Evolutionary conservation across 176 grass and related monocot species (phyloP), one percentile per base, ranked within the genome.

Genomic region (Cenchrus purpureus): DNA sequence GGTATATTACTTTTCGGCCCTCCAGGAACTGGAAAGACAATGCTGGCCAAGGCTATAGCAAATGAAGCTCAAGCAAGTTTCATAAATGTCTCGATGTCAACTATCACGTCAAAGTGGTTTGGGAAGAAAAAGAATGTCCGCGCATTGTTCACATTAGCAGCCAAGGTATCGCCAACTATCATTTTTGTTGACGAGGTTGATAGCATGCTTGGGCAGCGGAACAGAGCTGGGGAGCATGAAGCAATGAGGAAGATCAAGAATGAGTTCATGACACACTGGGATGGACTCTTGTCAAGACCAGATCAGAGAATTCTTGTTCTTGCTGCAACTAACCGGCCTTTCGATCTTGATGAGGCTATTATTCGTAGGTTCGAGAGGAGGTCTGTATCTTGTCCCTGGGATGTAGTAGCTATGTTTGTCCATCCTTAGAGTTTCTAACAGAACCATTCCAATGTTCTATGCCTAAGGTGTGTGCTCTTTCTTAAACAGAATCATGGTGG

Each of bases 231-330:
- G 60, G 93, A 95, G 68, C 93, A 95, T 44, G 93, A 95, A 75
- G 93, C 93, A 32, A 95, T 95, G 93, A 88, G 93, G 82, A 95
- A 95, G 82, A 95, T 95, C 8, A 95, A 95, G 70, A 95, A 95
- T 79, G 93, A 95, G 52, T 95, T 95, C 73, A 92, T 95, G 93
- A 88, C 90, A 31, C 93, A 95, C 56, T 95, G 93, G 93, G 93
- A 95, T 59, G 93, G 93, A 19, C 88, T 95, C 40, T 58, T 95
- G 70, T 90, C 90, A 45, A 88, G 87, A 25, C 83, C 93, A 11
- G 90, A 91, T 56, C 81, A 92, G 80, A 88, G 80, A 77, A 95
- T 92, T 78, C 93, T 95, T 74, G 93, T 95, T 84, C 90, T 95
- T 84, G 93, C 93, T 31, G 93, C 93, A 0, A 92, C 93, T 7